phyloP scores from a whole-genome alignment of 345 rosid genomes.

The Lenwebbia sp. region DNA sequence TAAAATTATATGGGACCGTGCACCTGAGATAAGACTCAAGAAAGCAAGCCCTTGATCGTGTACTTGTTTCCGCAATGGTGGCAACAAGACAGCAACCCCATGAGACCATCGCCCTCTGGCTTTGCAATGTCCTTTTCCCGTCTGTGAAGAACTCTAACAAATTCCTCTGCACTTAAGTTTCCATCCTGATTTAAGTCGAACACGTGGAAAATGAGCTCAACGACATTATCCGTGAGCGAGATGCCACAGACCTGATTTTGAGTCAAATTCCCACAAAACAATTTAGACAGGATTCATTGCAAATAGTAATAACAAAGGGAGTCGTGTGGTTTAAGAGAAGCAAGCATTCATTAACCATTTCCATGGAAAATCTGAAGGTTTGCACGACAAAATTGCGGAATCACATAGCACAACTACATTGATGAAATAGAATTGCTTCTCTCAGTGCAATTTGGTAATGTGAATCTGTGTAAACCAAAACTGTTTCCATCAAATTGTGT shows the following conservation, averaged over 20 bases:
- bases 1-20: not conserved
- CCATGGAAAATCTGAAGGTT: not conserved
- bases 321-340: not conserved
- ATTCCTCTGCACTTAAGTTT: slow-evolving; percentile 57
- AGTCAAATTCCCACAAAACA: not conserved
- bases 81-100: slow-evolving; percentile 33
- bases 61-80: slow-evolving; percentile 24
- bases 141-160: slow-evolving; percentile 45
- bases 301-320: not conserved
- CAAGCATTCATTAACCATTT: not conserved
- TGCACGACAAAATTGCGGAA: not conserved
- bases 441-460: not conserved
- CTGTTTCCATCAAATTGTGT: not conserved
- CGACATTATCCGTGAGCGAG: slow-evolving; percentile 47
- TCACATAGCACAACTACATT: not conserved
- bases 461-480: not conserved
- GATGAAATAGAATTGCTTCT: not conserved
- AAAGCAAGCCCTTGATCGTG: slow-evolving; percentile 10
- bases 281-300: not conserved
- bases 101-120: slow-evolving; percentile 40
- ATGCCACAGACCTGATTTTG: slow-evolving; percentile 59
- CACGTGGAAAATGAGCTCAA: slow-evolving; percentile 66
- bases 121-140: slow-evolving; percentile 64
- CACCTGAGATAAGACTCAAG: slow-evolving; percentile 1
- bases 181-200: slow-evolving; percentile 73